Evolutionary conservation across 2,329 filamentous ascomycete species (phyloP).

Genomic region (Catunica adiposa): DNA sequence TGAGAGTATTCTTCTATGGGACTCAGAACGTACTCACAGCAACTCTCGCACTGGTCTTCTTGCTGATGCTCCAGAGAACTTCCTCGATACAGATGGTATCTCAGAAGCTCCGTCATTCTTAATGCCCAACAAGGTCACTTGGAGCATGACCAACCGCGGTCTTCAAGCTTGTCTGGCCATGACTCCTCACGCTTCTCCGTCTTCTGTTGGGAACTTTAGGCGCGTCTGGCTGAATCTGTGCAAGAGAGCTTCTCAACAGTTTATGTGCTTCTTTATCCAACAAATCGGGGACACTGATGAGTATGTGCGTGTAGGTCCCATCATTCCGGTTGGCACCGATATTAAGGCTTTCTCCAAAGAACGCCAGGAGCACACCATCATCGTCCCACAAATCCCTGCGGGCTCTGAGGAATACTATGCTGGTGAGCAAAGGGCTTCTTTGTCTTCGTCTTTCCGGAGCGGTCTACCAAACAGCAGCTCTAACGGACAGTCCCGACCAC

Average conservation of each 20-base stretch:
- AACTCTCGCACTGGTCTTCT: conserved; percentile 11
- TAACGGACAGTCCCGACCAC: conserved; percentile 1
- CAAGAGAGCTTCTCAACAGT: conserved; percentile 10
- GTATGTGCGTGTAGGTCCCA: conserved; percentile 11
- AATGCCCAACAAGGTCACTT: conserved; percentile 11
- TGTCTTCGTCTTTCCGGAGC: conserved; percentile 1
- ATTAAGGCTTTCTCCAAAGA: conserved; percentile 8
- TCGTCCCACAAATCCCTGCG: conserved; percentile 9
- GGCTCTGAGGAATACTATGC: not conserved
- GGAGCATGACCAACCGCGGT: conserved; percentile 13
- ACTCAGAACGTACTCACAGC: conserved; percentile 3
- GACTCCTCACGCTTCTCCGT: conserved; percentile 12
- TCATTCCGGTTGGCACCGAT: conserved; percentile 10
- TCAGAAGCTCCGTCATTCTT: conserved; percentile 8
- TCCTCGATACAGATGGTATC: conserved; percentile 6
- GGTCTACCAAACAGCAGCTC: not conserved
- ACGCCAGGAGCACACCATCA: conserved; percentile 12
- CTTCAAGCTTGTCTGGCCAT: conserved; percentile 11
- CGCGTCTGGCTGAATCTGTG: conserved; percentile 14
- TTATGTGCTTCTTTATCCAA: conserved; percentile 14
- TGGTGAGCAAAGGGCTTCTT: not conserved
- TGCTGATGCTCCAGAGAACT: conserved; percentile 11
- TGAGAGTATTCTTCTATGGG: conserved; percentile 20
- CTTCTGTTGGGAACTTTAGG: conserved; percentile 12
- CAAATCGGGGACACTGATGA: conserved; percentile 13